Evolutionary conservation across 345 rosid genomes (phyloP).

Genomic region (Salix purpurea): DNA sequence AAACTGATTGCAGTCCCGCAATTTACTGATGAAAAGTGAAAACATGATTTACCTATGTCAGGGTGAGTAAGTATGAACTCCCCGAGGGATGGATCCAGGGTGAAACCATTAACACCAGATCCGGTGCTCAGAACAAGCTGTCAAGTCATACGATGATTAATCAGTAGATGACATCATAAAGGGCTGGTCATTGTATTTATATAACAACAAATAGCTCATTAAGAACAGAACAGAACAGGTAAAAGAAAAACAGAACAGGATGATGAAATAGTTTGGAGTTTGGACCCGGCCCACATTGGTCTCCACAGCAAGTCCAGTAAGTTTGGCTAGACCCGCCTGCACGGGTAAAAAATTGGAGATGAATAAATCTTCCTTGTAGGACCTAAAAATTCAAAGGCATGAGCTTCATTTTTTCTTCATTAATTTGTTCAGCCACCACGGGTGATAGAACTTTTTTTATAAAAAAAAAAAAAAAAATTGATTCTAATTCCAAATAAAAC

Average conservation of each 20-base stretch:
- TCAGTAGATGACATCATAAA: not conserved
- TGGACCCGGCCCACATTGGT: constrained; percentile 39
- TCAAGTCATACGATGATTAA: constrained; percentile 11
- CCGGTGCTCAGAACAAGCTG: constrained; percentile 96
- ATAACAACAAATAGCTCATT: not conserved
- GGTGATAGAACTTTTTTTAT: no score
- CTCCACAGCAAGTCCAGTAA: constrained; percentile 95
- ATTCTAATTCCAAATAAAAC: no score
- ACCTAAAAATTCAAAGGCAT: not conserved
- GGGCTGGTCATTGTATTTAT: not conserved
- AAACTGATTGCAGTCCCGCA: not conserved
- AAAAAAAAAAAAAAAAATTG: not conserved
- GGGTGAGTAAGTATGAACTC: constrained; percentile 97
- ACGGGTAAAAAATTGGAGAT: constrained; percentile 9
- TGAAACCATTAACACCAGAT: constrained; percentile 85
- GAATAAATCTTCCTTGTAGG: not conserved
- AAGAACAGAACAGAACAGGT: not conserved
- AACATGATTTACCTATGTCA: constrained; percentile 60
- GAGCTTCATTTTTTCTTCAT: no score
- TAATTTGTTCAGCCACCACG: no score
- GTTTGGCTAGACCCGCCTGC: constrained; percentile 97
- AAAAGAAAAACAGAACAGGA: not conserved
- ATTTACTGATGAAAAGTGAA: not conserved
- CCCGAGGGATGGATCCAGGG: constrained; percentile 97
- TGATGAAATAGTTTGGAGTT: not conserved